Evolutionary conservation across 1,284 basidiomycete genomes (phyloP).

Genomic region (Pseudozyma pruni): DNA sequence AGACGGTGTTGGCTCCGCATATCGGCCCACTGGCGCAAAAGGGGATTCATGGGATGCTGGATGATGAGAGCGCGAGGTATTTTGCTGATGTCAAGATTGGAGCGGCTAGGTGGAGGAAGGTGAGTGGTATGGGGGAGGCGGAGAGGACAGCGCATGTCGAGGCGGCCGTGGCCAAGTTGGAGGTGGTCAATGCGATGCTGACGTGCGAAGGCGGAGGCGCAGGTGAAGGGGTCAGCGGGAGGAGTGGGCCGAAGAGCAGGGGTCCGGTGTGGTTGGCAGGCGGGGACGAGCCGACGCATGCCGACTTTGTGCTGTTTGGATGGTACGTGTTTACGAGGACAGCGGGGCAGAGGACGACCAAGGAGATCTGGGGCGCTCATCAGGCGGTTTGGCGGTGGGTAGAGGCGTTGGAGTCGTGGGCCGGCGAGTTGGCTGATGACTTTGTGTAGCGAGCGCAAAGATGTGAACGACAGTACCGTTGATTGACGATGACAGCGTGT

Average conservation of each 20-base stretch:
- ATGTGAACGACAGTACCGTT: neutral
- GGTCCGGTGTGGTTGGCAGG: slow-evolving; percentile 44
- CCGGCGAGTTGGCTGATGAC: slow-evolving; percentile 39
- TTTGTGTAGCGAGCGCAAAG: slow-evolving; percentile 45
- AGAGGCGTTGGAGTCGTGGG: slow-evolving; percentile 47
- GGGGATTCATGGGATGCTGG: slow-evolving; percentile 42
- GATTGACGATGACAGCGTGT: neutral
- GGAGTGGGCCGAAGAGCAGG: slow-evolving; percentile 7
- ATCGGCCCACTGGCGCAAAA: slow-evolving; percentile 40
- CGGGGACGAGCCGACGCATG: slow-evolving; percentile 51
- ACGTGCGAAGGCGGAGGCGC: slow-evolving; percentile 25
- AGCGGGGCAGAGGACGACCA: slow-evolving; percentile 30
- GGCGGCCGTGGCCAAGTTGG: slow-evolving; percentile 36
- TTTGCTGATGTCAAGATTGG: slow-evolving; percentile 56
- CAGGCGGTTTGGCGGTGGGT: slow-evolving; percentile 45
- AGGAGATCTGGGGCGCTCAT: slow-evolving; percentile 49
- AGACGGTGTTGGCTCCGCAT: slow-evolving; percentile 39
- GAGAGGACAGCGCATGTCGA: slow-evolving; percentile 33
- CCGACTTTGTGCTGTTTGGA: slow-evolving; percentile 56
- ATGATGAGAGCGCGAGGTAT: slow-evolving; percentile 43
- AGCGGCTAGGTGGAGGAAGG: slow-evolving; percentile 32
- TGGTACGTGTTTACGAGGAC: slow-evolving; percentile 50
- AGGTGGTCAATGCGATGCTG: slow-evolving; percentile 38
- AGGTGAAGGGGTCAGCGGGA: slow-evolving; percentile 2
- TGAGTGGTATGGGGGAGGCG: slow-evolving; percentile 8